Conservation (phyloP, 805 yeast genomes). For the Wickerhamiella australiensis region DNA sequence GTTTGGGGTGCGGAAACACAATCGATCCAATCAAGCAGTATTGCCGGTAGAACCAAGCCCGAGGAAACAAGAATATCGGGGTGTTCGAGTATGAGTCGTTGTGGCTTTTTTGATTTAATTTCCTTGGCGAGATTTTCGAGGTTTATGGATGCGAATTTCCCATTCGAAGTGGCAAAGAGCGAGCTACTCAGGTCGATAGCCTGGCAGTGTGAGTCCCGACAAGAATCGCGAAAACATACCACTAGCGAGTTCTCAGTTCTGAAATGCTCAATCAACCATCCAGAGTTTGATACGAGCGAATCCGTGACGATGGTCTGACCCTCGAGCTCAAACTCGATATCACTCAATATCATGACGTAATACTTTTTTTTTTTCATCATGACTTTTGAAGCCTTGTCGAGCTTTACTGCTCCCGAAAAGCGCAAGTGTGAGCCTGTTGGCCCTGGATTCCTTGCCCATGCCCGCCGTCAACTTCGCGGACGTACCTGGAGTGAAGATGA, state of each 20-base stretch:
- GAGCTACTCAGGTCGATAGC: constrained; percentile 11
- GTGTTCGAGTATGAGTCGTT: constrained; percentile 34
- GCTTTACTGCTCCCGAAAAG: constrained; percentile 26
- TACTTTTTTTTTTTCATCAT: not conserved
- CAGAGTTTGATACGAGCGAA: constrained; percentile 23
- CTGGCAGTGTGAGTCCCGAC: not conserved
- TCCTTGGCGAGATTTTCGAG: constrained; percentile 7
- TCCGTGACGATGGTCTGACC: constrained; percentile 21
- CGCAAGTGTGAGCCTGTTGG: constrained; percentile 94
- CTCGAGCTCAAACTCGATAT: not conserved
- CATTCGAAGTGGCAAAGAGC: constrained; percentile 9
- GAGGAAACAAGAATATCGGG: constrained; percentile 38
- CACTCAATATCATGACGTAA: not conserved
- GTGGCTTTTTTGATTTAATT: constrained; percentile 15
- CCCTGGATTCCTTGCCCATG: constrained; percentile 88
- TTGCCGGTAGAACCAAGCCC: constrained; percentile 31
- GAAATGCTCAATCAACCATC: constrained; percentile 16
- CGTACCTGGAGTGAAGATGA: constrained; percentile 98
- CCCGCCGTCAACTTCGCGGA: constrained; percentile 87
- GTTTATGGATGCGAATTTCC: constrained; percentile 11
- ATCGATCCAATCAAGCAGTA: constrained; percentile 29
- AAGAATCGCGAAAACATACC: constrained; percentile 14
- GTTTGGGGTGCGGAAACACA: constrained; percentile 28
- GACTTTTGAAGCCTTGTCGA: constrained; percentile 22
- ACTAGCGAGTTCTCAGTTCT: constrained; percentile 2